These are phyloP conservation scores for Citrus inodora DNA, from an alignment of 345 rosid genomes.

Conservation along the genomic window DNA sequence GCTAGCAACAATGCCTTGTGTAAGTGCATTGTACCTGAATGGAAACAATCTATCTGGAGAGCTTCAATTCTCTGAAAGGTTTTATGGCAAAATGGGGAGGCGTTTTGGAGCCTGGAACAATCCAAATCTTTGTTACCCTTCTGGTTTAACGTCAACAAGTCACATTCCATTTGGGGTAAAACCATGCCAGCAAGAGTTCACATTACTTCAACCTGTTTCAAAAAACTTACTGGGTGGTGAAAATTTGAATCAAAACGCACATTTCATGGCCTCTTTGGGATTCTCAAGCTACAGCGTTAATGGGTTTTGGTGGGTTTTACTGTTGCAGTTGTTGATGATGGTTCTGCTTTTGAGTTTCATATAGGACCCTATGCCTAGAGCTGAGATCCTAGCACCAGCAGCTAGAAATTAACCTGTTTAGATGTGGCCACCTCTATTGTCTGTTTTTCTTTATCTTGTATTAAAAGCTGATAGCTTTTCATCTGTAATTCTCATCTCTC, in stretches of 20 bases:
- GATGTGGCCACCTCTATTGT: not conserved
- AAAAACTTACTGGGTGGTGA: constrained; percentile 30
- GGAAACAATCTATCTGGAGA: constrained; percentile 87
- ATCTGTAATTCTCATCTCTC: constrained; percentile 8
- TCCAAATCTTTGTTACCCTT: constrained; percentile 64
- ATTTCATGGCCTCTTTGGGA: constrained; percentile 36
- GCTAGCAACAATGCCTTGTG: constrained; percentile 60
- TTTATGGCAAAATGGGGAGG: constrained; percentile 67
- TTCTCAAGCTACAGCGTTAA: constrained; percentile 26
- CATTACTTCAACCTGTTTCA: constrained; percentile 30
- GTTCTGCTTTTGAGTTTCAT: constrained; percentile 16
- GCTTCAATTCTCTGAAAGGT: constrained; percentile 50
- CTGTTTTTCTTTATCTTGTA: too few relatives aligned
- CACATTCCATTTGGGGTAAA: constrained; percentile 62
- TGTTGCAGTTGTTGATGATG: constrained; percentile 9
- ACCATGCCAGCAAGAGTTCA: constrained; percentile 46
- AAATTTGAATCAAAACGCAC: constrained; percentile 22
- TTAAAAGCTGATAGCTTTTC: not conserved
- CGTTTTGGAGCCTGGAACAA: constrained; percentile 91
- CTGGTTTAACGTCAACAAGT: constrained; percentile 32
- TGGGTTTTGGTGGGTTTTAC: constrained; percentile 23
- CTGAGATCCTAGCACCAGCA: not conserved
- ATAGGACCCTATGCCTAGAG: not conserved
- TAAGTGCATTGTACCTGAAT: constrained; percentile 59
- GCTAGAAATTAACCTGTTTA: constrained; percentile 6